Evolutionary conservation across 2,329 filamentous ascomycete species (phyloP).

Genomic region (Thelonectria discophora): DNA sequence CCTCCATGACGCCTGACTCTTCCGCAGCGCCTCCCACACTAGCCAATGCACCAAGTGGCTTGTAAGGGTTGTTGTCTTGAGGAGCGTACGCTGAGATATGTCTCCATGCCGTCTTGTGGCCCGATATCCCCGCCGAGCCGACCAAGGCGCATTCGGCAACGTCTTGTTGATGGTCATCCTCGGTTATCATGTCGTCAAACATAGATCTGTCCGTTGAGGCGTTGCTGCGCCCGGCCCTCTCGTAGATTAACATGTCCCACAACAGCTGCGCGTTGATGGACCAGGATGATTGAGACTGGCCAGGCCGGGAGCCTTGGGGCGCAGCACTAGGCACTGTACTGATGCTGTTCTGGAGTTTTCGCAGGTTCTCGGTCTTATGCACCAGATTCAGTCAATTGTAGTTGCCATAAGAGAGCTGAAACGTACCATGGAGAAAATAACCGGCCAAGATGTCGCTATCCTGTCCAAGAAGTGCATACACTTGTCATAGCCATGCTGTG

Average conservation of each 20-base stretch:
- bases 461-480: conserved; percentile 37
- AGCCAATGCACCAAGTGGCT: no score
- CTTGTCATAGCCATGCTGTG: conserved; percentile 39
- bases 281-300: conserved; percentile 30
- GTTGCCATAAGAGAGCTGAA: neutral
- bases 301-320: no score
- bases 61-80: no score
- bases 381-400: neutral
- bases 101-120: conserved; percentile 44
- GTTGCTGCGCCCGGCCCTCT: conserved; percentile 42
- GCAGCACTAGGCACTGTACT: neutral
- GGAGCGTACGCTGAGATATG: no score
- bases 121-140: conserved; percentile 49
- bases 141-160: conserved; percentile 44
- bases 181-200: conserved; percentile 27
- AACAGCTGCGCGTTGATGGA: conserved; percentile 48
- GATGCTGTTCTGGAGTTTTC: conserved; percentile 43
- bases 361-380: conserved; percentile 39
- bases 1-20: no score
- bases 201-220: conserved; percentile 36
- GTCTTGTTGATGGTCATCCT: conserved; percentile 6
- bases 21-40: no score
- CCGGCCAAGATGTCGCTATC: conserved; percentile 39
- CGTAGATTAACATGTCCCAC: conserved; percentile 49
- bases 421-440: conserved; percentile 39